Evolutionary conservation across 1,284 basidiomycete species (phyloP), one percentile per base, ranked within the genome.

Genomic region (Trametes hirsuta): DNA sequence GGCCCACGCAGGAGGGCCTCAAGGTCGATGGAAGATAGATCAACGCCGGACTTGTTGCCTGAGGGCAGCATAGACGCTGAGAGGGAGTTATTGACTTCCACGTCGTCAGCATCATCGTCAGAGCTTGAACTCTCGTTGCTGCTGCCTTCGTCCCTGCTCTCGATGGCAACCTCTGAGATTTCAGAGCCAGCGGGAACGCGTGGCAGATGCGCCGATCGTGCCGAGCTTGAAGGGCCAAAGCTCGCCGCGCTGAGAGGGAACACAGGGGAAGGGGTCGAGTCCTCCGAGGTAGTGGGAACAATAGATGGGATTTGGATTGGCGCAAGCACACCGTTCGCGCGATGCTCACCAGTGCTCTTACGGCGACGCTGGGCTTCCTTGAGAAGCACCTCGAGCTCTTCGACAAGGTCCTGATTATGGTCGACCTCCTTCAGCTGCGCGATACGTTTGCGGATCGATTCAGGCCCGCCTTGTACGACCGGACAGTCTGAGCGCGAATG

Each of bases 81-180:
- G 18, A 50, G 3, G 11, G 44, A 6, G 6, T 51, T 45, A 6
- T 11, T 21, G 6, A 10, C 39, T 15, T 41, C 35, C 34, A 37
- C 51, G 2, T 61, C 49, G 8, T 56, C 51, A 14, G 60, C 61
- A 6, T 59, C 55, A 0, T 67, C 67, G 15, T 65, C 64, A 8
- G 67, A 66, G 53, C 64, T 66, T 21, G 64, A 64, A 50, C 69
- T 68, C 21, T 72, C 71, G 46, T 67, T 66, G 56, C 72, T 73
- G 59, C 72, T 73, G 2, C 72, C 72, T 56, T 72, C 71, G 47
- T 67, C 72, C 36, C 64, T 64, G 41, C 68, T 67, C 52, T 74
- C 63, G 2, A 74, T 63, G 1, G 58, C 56, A 10, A 74, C 71
- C 41, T 74, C 72, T 4, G 70, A 70, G 9, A 74, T 69, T 59